A percentile compares a stretch with the other conserved stretches of the same genome.
Evolutionary conservation across 148 eudicot genomes (phyloP).

Genomic region (Cornus florida): DNA sequence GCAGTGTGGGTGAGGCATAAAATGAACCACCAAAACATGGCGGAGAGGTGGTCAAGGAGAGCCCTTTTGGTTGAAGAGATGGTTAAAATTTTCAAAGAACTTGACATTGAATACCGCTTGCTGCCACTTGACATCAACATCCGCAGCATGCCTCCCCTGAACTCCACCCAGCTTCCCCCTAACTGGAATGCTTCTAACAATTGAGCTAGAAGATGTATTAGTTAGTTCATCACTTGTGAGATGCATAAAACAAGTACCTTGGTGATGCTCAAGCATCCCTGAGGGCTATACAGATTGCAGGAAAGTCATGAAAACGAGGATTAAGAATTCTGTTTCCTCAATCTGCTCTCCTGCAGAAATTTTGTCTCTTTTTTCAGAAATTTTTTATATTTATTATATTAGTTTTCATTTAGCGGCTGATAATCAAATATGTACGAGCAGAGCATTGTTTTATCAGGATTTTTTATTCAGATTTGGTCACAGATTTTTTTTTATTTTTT

Average conservation of each 20-base stretch:
- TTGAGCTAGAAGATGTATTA: neutral
- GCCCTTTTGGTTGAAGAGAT: slow-evolving; percentile 59
- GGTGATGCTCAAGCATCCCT: neutral
- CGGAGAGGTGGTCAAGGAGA: slow-evolving; percentile 52
- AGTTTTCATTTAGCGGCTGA: too few species aligned
- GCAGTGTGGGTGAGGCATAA: slow-evolving; percentile 68
- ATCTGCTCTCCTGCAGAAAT: too few species aligned
- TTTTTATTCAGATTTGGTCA: too few species aligned
- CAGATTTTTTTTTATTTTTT: too few species aligned
- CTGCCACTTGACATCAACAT: slow-evolving; percentile 47
- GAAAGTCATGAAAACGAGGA: neutral
- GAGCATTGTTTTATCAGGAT: too few species aligned
- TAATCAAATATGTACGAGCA: too few species aligned
- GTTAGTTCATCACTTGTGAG: neutral
- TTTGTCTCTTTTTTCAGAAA: too few species aligned
- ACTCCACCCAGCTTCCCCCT: slow-evolving; percentile 23
- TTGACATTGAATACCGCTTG: slow-evolving; percentile 60
- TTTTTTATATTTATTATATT: too few species aligned
- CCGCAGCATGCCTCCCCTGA: slow-evolving; percentile 40
- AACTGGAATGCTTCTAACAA: slow-evolving; percentile 18
- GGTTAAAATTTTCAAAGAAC: slow-evolving; percentile 51
- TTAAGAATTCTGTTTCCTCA: too few species aligned
- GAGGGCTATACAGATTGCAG: neutral
- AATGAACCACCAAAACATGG: slow-evolving; percentile 75
- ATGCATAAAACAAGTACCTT: neutral